A percentile compares a stretch with the other conserved stretches of the same genome.
Evolutionary conservation across 106 monocot species (phyloP).

Genomic region (Dioscorea alata): DNA sequence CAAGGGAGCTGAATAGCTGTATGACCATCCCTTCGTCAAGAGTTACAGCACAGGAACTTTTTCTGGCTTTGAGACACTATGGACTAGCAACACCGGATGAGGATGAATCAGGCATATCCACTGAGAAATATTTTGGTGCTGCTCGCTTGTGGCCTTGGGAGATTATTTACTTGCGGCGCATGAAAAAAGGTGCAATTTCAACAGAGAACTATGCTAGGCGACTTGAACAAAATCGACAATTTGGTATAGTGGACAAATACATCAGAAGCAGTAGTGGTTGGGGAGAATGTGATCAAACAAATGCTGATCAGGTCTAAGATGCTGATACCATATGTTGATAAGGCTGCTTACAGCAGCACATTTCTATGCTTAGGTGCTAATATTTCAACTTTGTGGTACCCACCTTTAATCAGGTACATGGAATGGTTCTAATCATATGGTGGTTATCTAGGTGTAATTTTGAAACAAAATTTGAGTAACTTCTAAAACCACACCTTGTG

Average conservation of each 20-base stretch:
- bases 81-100: conserved; percentile 27
- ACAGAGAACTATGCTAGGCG: conserved; percentile 65
- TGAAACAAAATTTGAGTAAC: no score
- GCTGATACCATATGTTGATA: background rate
- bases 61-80: conserved; percentile 44
- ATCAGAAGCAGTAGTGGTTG: conserved; percentile 75
- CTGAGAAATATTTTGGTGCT: conserved; percentile 55
- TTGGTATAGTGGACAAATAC: conserved; percentile 62
- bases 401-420: conserved; percentile 14
- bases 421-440: background rate
- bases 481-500: no score
- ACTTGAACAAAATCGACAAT: conserved; percentile 66
- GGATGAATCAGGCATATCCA: conserved; percentile 14
- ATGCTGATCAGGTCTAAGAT: background rate
- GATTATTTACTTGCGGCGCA: conserved; percentile 48
- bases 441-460: no score
- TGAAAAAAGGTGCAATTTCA: conserved; percentile 63
- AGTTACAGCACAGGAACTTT: conserved; percentile 39
- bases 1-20: background rate
- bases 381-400: background rate
- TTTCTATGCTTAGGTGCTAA: conserved; percentile 6
- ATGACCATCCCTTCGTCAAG: conserved; percentile 10
- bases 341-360: background rate
- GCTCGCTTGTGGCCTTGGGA: conserved; percentile 78
- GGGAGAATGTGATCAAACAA: conserved; percentile 24